These are phyloP conservation scores for Noccaea caerulescens DNA, from an alignment of 345 rosid species.

Conservation along the genomic window DNA sequence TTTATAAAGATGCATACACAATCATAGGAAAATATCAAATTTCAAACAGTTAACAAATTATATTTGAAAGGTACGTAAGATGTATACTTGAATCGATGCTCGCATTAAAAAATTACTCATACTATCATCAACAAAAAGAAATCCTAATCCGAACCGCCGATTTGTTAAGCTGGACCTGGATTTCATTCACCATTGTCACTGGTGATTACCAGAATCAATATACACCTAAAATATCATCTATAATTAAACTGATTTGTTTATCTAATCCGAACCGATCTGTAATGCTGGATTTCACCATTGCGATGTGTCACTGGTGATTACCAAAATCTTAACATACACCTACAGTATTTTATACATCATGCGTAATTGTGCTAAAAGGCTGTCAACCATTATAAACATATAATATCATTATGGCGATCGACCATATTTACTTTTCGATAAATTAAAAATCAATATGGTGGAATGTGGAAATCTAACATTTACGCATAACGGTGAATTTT, in stretches of 20 bases:
- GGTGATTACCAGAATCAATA: constrained; percentile 16
- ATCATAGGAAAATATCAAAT: not conserved
- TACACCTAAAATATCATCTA: not conserved
- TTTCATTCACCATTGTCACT: not conserved
- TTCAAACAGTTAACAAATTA: not conserved
- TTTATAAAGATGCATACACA: constrained; percentile 4
- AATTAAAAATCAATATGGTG: not conserved
- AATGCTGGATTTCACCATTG: constrained; percentile 22
- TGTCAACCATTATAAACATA: constrained; percentile 24
- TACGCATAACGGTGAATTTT: constrained; percentile 3
- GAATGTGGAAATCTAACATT: constrained; percentile 26
- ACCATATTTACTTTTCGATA: constrained; percentile 15
- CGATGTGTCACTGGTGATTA: constrained; percentile 32
- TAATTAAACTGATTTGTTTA: not conserved
- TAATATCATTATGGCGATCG: constrained; percentile 5
- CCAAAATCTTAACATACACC: constrained; percentile 31
- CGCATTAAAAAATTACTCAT: not conserved
- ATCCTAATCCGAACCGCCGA: not conserved
- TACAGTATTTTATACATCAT: constrained; percentile 23
- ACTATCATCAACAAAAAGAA: not conserved
- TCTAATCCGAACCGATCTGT: constrained; percentile 16
- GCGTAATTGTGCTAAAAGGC: constrained; percentile 20
- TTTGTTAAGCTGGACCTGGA: constrained; percentile 16
- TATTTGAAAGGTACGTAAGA: not conserved
- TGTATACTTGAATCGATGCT: not conserved